Evolutionary conservation across 129 eudicot genomes (phyloP).

Genomic region (Flaveria sonorensis): DNA sequence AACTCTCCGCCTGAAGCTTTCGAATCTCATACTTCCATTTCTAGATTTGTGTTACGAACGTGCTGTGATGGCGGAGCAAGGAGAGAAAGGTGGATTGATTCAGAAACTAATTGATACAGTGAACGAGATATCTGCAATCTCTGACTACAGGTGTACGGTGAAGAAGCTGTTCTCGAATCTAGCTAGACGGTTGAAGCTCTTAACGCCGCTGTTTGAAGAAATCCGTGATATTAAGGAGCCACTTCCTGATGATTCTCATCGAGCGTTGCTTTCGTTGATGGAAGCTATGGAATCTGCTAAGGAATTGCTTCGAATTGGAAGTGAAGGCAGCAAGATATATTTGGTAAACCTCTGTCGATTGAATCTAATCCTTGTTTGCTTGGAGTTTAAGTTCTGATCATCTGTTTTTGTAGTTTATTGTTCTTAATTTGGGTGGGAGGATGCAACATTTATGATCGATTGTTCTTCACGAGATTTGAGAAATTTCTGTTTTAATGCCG

Average conservation of each 20-base stretch:
- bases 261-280: constrained; percentile 42
- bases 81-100: constrained; percentile 51
- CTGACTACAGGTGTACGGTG: constrained; percentile 63
- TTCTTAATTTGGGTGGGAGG: constrained; percentile 8
- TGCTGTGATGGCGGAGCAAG: constrained; percentile 44
- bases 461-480: constrained; percentile 2
- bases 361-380: constrained; percentile 19
- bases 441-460: neutral
- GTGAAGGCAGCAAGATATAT: constrained; percentile 80
- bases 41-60: constrained; percentile 22
- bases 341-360: constrained; percentile 47
- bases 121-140: constrained; percentile 56
- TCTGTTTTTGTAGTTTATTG: constrained; percentile 9
- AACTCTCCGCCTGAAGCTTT: neutral
- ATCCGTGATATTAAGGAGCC: constrained; percentile 64
- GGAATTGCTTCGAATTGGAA: constrained; percentile 72
- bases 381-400: neutral
- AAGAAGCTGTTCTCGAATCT: constrained; percentile 76
- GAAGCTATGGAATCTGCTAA: constrained; percentile 55
- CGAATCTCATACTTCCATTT: constrained; percentile 1
- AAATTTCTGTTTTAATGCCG: neutral
- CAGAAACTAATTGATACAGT: constrained; percentile 51
- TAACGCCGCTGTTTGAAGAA: constrained; percentile 91
- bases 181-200: constrained; percentile 73
- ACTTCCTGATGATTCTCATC: constrained; percentile 40